Evolutionary conservation across 768 basidiomycete species (phyloP), one percentile per base, ranked within the genome.

Genomic region (Hebeloma cylindrosporum): DNA sequence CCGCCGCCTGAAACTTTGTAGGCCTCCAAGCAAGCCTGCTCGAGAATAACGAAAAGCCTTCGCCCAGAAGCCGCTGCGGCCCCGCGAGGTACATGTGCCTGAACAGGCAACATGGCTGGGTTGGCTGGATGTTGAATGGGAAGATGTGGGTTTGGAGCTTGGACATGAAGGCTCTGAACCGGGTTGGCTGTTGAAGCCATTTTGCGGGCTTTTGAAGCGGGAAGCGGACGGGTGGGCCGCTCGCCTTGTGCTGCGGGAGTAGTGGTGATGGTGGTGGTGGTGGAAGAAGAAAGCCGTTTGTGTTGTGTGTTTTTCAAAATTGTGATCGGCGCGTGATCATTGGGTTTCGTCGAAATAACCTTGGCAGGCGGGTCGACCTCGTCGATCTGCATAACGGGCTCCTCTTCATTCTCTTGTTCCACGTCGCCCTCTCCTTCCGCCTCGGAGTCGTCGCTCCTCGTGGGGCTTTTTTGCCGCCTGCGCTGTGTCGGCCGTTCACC

Each of bases 21-120:
- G 3, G 92, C 90, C 71, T 98, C 95, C 40, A 99, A 73, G 61
- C 96, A 99, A 0, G 96, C 95, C 60, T 94, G 87, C 62, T 91
- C 89, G 32, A 99, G 72, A 7, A 99, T 77, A 37, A 99, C 94
- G 51, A 87, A 96, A 13, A 99, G 73, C 39, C 87, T 71, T 20
- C 93, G 75, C 43, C 79, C 77, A 2, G 71, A 66, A 0, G 76
- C 70, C 7, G 72, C 70, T n/a, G 74, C 65, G 25, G 74, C 72
- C 6, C 74, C 75, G 45, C 78, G 70, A 41, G 83, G 70, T 7
- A 91, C 86, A 32, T 83, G 82, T 2, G 89, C 89, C 57, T 88
- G 87, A 0, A 89, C 74, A 22, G 93, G 93, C 4, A 93, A 69
- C 81, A 91, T 85, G 46, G 80, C 74, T 0, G 89, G 89, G 62